A percentile compares a stretch with the other conserved stretches of the same genome.
Conservation (phyloP, 2,329 filamentous ascomycete genomes). For the Acephala macrosclerotiorum region DNA sequence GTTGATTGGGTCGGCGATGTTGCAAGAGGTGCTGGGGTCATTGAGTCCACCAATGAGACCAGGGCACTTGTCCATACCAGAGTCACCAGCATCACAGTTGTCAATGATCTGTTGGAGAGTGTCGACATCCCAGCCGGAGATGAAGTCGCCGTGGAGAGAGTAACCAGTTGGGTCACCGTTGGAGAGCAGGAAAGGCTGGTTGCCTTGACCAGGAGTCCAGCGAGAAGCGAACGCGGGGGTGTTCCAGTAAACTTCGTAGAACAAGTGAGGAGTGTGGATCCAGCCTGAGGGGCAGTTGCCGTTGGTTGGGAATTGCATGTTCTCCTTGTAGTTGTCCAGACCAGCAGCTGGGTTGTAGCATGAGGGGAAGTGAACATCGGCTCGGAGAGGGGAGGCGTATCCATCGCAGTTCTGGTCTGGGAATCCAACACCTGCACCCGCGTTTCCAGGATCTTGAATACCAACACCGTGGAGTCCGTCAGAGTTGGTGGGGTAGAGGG, state of each 20-base stretch:
- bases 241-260: slow-evolving; percentile 88
- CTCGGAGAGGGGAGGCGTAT: slow-evolving; percentile 69
- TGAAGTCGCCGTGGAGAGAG: slow-evolving; percentile 82
- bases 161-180: slow-evolving; percentile 81
- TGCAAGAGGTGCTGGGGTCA: slow-evolving; percentile 55
- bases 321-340: slow-evolving; percentile 61
- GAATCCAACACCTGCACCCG: slow-evolving; percentile 68
- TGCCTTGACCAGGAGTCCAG: slow-evolving; percentile 65
- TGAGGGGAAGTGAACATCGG: slow-evolving; percentile 87
- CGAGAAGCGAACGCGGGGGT: slow-evolving; percentile 69
- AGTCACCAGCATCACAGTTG: slow-evolving; percentile 69
- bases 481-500: slow-evolving; percentile 61
- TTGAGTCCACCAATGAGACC: slow-evolving; percentile 62
- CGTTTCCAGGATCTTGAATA: slow-evolving; percentile 60
- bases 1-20: slow-evolving; percentile 54
- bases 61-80: slow-evolving; percentile 69
- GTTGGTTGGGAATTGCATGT: slow-evolving; percentile 81
- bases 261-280: slow-evolving; percentile 74
- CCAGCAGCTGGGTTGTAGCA: slow-evolving; percentile 80
- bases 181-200: slow-evolving; percentile 77
- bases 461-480: slow-evolving; percentile 61
- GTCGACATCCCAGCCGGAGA: slow-evolving; percentile 75
- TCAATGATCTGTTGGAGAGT: slow-evolving; percentile 77
- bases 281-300: slow-evolving; percentile 76
- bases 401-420: slow-evolving; percentile 74